These are phyloP conservation scores for Paramecium primaurelia DNA, from an alignment of 73 alveolate genomes.

Conservation along the genomic window DNA sequence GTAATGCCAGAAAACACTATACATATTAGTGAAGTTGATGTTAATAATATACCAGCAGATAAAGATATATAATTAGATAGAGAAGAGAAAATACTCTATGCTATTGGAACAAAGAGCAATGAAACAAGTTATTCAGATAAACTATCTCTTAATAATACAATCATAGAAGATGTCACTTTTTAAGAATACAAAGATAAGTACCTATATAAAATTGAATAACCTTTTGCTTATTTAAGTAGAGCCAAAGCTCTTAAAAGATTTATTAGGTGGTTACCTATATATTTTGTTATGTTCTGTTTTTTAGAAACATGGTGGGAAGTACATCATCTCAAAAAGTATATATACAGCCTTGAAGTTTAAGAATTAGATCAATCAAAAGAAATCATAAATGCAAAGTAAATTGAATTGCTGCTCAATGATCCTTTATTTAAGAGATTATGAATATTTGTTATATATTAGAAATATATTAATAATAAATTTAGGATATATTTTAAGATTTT, in stretches of 20 bases:
- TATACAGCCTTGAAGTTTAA: constrained; percentile 21
- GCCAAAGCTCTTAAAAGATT: neutral
- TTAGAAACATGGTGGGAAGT: constrained; percentile 35
- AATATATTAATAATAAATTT: too few species aligned
- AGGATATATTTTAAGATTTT: too few species aligned
- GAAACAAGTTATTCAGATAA: constrained; percentile 13
- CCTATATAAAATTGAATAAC: constrained; percentile 48
- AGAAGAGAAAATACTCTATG: constrained; percentile 34
- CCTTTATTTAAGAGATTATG: neutral
- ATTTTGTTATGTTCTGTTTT: neutral
- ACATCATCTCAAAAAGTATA: neutral
- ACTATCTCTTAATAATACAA: neutral
- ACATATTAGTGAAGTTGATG: constrained; percentile 52
- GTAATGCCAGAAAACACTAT: constrained; percentile 53
- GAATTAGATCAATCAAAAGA: neutral
- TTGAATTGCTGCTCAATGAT: constrained; percentile 43
- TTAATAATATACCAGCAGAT: constrained; percentile 52
- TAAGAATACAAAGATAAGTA: constrained; percentile 47
- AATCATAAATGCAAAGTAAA: neutral
- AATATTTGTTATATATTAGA: neutral
- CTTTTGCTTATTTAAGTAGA: neutral
- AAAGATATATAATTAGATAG: constrained; percentile 44
- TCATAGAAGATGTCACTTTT: constrained; percentile 46
- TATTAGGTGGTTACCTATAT: neutral
- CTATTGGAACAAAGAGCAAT: constrained; percentile 31